These are phyloP conservation scores for Kitagawia praeruptora DNA, from an alignment of 129 eudicot species.

Conservation along the genomic window DNA sequence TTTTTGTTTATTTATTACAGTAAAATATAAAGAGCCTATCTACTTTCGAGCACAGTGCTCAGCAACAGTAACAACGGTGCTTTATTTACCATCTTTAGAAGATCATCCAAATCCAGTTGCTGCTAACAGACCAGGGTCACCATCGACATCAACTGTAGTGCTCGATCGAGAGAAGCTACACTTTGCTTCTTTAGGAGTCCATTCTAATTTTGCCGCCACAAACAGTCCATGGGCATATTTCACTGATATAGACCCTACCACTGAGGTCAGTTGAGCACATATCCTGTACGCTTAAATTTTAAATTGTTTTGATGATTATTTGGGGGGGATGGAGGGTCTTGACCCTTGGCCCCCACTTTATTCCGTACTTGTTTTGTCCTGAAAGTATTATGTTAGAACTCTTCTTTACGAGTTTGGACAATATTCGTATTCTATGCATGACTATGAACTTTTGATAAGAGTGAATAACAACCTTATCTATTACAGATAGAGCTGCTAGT, in stretches of 20 bases:
- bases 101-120: slow-evolving; percentile 45
- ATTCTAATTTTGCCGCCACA: slow-evolving; percentile 30
- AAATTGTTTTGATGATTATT: neutral
- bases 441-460: neutral
- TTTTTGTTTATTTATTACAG: slow-evolving; percentile 30
- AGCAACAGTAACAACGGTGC: slow-evolving; percentile 35
- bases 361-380: neutral
- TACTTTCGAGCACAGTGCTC: slow-evolving; percentile 50
- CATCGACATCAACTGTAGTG: slow-evolving; percentile 44
- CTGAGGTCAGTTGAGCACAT: slow-evolving; percentile 36
- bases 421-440: neutral
- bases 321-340: neutral
- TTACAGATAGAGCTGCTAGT: neutral
- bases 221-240: slow-evolving; percentile 42
- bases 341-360: neutral
- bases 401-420: neutral
- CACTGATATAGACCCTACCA: slow-evolving; percentile 26
- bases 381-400: neutral
- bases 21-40: slow-evolving; percentile 49
- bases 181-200: slow-evolving; percentile 50
- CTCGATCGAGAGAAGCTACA: slow-evolving; percentile 59
- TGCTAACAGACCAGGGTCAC: slow-evolving; percentile 48
- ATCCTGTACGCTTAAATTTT: neutral
- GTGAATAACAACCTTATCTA: neutral
- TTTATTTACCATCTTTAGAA: slow-evolving; percentile 52